phyloP scores from a whole-genome alignment of 2,329 filamentous ascomycete species.

The Pseudogymnoascus sp. region DNA sequence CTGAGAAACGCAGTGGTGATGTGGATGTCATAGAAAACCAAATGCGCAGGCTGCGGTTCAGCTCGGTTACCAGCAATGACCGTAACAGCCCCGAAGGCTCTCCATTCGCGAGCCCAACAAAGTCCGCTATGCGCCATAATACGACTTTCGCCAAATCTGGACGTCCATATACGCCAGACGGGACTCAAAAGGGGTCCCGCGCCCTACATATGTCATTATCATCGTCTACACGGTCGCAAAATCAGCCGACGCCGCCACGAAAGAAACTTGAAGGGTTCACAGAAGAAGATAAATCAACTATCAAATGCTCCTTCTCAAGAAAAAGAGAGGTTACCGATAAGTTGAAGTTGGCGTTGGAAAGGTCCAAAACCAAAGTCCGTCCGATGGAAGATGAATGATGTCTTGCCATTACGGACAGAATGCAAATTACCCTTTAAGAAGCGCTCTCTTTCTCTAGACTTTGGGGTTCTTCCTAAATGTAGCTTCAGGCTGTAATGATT shows the following conservation, averaged over 20 bases:
- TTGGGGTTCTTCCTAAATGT: not conserved
- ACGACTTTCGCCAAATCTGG: slow-evolving; percentile 24
- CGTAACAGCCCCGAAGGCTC: slow-evolving; percentile 34
- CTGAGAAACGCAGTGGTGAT: slow-evolving; percentile 83
- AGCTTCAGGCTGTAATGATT: not conserved
- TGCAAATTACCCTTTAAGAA: not conserved
- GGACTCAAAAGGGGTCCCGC: slow-evolving; percentile 19
- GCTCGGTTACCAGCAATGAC: slow-evolving; percentile 20
- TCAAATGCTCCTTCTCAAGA: slow-evolving; percentile 49
- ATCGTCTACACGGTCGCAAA: slow-evolving; percentile 22
- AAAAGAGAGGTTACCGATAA: slow-evolving; percentile 47
- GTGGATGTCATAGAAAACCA: slow-evolving; percentile 86
- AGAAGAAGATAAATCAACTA: slow-evolving; percentile 48
- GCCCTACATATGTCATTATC: slow-evolving; percentile 26
- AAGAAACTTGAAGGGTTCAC: slow-evolving; percentile 59
- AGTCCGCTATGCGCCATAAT: slow-evolving; percentile 20
- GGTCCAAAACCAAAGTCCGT: slow-evolving; percentile 25
- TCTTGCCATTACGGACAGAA: not conserved
- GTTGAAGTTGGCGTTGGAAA: slow-evolving; percentile 33
- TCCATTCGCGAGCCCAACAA: slow-evolving; percentile 31
- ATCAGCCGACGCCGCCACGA: slow-evolving; percentile 36
- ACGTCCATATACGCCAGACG: slow-evolving; percentile 27
- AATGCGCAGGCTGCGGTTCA: slow-evolving; percentile 64
- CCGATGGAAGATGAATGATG: slow-evolving; percentile 23
- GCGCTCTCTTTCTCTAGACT: not conserved